Percentiles rank a stretch among this genome's conserved stretches.
Conservation (phyloP, 371 early-diverging fungal genomes). For the Thermomucor indicae-seudaticae region DNA sequence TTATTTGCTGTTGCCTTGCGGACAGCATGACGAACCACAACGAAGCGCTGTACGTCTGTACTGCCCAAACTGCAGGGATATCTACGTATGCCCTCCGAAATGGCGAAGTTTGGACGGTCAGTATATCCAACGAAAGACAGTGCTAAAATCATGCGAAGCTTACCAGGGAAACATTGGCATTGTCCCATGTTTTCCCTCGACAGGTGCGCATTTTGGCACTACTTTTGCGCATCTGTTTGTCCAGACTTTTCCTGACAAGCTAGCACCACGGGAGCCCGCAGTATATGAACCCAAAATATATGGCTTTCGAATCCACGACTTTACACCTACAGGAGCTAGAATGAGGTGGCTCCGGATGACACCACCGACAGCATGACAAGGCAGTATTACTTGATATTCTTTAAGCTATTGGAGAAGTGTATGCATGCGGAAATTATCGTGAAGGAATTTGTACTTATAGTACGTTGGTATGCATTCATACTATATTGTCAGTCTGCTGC, state of each 20-base stretch:
- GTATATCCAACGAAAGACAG: neutral
- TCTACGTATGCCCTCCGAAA: slow-evolving; percentile 73
- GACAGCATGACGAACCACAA: slow-evolving; percentile 68
- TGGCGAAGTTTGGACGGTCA: slow-evolving; percentile 77
- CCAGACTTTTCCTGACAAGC: slow-evolving; percentile 72
- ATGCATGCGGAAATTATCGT: too few relatives aligned
- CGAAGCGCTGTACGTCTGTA: slow-evolving; percentile 65
- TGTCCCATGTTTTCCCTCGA: neutral
- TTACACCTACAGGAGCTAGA: slow-evolving; percentile 55
- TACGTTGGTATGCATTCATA: too few relatives aligned
- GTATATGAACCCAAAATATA: slow-evolving; percentile 73
- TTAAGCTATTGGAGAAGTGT: too few relatives aligned
- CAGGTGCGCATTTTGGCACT: slow-evolving; percentile 93
- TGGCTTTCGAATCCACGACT: slow-evolving; percentile 74
- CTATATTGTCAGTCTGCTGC: too few relatives aligned
- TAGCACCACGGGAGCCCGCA: slow-evolving; percentile 40
- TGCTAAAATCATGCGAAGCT: too few relatives aligned
- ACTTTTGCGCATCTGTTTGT: slow-evolving; percentile 93
- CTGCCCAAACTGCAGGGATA: slow-evolving; percentile 83
- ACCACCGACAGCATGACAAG: slow-evolving; percentile 3
- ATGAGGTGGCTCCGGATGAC: slow-evolving; percentile 76
- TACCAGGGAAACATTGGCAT: too few relatives aligned
- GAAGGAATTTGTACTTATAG: too few relatives aligned
- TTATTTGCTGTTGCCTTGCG: slow-evolving; percentile 75
- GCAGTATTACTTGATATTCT: too few relatives aligned